Percentiles rank a stretch among this genome's conserved stretches.
Evolutionary conservation across 495 filamentous ascomycete genomes (phyloP).

Genomic region (Xylaria sp.): DNA sequence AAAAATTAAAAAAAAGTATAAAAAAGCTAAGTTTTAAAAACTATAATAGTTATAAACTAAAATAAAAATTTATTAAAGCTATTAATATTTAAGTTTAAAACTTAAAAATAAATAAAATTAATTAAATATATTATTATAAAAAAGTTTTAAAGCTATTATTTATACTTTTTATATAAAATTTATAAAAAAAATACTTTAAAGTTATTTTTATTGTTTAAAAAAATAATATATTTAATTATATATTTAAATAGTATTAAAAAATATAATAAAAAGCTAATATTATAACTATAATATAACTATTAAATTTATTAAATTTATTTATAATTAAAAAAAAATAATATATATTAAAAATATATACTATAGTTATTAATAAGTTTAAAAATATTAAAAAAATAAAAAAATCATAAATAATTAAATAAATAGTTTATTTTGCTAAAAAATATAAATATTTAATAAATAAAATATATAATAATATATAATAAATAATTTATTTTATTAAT

Average conservation of each 20-base stretch:
- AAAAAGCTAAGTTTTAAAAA: background rate
- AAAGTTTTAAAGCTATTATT: slow-evolving; percentile 8
- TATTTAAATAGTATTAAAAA: background rate
- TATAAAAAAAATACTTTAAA: background rate
- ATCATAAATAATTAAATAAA: background rate
- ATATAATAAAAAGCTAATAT: background rate
- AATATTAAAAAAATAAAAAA: slow-evolving; percentile 21
- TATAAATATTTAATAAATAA: background rate
- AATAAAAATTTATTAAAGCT: background rate
- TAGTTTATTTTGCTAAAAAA: background rate
- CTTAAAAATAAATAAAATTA: slow-evolving; percentile 6
- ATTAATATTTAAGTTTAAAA: background rate
- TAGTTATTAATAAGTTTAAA: background rate
- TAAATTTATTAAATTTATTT: background rate
- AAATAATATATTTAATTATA: background rate
- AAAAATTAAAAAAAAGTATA: slow-evolving; percentile 8
- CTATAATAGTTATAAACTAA: background rate
- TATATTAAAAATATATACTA: background rate
- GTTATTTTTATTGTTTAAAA: slow-evolving; percentile 1
- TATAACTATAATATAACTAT: background rate
- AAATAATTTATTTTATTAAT: background rate
- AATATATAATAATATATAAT: slow-evolving; percentile 1
- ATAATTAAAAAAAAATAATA: background rate
- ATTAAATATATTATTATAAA: background rate
- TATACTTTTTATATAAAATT: background rate